Base-by-base conservation (phyloP, 768 basidiomycete species). In the Sarcomyxa edulis region DNA sequence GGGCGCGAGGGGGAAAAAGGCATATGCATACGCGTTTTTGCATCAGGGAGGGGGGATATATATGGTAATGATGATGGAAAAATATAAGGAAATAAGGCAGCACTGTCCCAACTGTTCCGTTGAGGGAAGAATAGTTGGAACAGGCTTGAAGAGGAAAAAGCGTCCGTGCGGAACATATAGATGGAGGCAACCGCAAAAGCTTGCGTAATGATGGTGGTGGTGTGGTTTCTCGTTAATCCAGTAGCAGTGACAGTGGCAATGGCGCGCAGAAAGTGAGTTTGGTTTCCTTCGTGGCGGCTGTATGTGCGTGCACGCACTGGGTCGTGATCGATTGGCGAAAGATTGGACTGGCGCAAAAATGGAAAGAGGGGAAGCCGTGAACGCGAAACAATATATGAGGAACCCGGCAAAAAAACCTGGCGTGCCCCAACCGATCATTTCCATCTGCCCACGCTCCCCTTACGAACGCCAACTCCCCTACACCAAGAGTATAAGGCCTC, bases 131-230 rank as follows among this genome's bases (percentile, higher is more conserved):
- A 49, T 30, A 39, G 44, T n/a, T n/a, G 45, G 52, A 15, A 22
- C 32, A 19, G 32, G 33, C 71, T 49, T 80, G 77, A 76, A 81
- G 69, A 66, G 59, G 75, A 80, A 74, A 73, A 62, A 81, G 82
- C 84, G 84, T 86, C 84, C 84, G 81, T 83, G 62, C 67, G 60
- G 61, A 61, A 61, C 45, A 61, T 59, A 60, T 63, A 50, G 49
- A 42, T 46, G 50, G 49, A 39, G 53, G 54, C 52, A 51, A 48
- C 45, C 46, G 45, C 47, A 49, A 56, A 54, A n/a, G n/a, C 56
- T 56, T 32, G 48, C 52, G 48, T 48, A 39, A 43, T 49, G 36
- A 30, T 46, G 41, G 42, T 46, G 40, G 48, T 47, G 48, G 52
- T 53, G 54, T 52, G 46, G 49, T 52, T 45, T 45, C 43, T 45